Base-by-base conservation (phyloP, 371 early-diverging fungal species). In the Haplosporangium sp. region DNA sequence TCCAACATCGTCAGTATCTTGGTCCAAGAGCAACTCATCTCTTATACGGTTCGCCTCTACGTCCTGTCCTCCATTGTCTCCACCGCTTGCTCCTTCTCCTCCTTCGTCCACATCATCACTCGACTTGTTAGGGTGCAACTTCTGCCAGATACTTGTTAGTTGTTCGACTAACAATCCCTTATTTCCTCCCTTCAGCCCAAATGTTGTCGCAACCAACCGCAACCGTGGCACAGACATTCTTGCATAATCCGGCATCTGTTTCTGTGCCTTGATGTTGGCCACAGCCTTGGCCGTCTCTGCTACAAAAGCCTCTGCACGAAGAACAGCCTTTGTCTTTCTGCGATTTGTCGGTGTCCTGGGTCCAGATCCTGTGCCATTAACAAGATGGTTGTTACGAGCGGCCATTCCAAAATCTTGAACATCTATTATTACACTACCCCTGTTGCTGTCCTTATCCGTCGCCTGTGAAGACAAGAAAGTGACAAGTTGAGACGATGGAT, bases 221-320 rank as follows among this genome's bases (percentile, higher is more conserved):
- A 77, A 40, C 11, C 64, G 63, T 10, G 64, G 37, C 40, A 77
- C 12, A 2, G 72, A 60, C 79, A 77, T 77, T 18, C 55, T 23
- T 3, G 63, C 23, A 23, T 67, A 77, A 3, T 64, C 53, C 10
- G 77, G 72, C 57, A 67, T 59, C 12, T 29, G 2, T 16, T 36
- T 11, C 29, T 72, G 72, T 1, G 64, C 23, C 37, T 36, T 60
- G 54, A 75, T 37, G 8, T 37, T 54, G 1, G 62, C 70, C 21
- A 69, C 76, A 1, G 58, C 58, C 62, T 48, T 69, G 14, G 69
- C 70, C 7, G 70, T 52, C 45, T 66, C 55, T 7, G 57, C 55
- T 2, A 62, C 63, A 38, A 69, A 42, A 12, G 59, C 66, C 45
- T 65, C 62, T 5, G 66, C 63, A 4, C 70, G 61, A 0, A 56